Evolutionary conservation across 352 stramenopile species (phyloP), one percentile per base, ranked within the genome.

Genomic region (Phytophthora multivora): DNA sequence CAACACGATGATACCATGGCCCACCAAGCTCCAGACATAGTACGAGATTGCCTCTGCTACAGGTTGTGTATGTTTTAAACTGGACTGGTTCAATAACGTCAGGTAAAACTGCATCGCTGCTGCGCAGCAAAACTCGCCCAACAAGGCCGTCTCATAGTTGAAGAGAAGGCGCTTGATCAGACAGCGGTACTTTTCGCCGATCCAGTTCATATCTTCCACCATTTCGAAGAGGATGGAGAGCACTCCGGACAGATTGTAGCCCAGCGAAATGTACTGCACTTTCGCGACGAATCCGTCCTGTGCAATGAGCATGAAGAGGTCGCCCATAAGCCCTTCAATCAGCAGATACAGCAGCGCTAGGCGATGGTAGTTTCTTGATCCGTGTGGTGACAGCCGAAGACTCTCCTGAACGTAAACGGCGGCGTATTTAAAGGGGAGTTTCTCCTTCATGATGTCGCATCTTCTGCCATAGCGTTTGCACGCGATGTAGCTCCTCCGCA

Each of bases 171-270:
- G 47, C 30, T 65, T 68, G 2, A 51, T 42, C 6, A 59, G 8
- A 8, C 39, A 35, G 5, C 51, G 33, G 5, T 9, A 7, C 3
- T 30, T 52, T 12, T 57, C 35, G 1, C 16, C 7, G 2, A 64
- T 8, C 31, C 38, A 65, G n/a, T 55, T 51, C 28, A 50, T 55
- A 13, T 42, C 51, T 33, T 69, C 61, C 11, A 60, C 21, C 28
- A 64, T 59, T 16, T 69, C 61, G n/a, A 69, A 69, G 8, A 63
- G 21, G 23, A 69, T 43, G 23, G 55, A 63, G 7, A 69, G 43
- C 12, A 69, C 23, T 9, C 54, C 61, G 3, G 61, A 49, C 16
- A 69, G 53, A 18, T 63, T 63, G 45, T 63, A 63, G 10, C 55
- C 43, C 36, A 56, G 12, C 2, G 55, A 63, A 23, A 56, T 54